Conservation (phyloP, 208 protist species). For the Sergeia podlipaevii region DNA sequence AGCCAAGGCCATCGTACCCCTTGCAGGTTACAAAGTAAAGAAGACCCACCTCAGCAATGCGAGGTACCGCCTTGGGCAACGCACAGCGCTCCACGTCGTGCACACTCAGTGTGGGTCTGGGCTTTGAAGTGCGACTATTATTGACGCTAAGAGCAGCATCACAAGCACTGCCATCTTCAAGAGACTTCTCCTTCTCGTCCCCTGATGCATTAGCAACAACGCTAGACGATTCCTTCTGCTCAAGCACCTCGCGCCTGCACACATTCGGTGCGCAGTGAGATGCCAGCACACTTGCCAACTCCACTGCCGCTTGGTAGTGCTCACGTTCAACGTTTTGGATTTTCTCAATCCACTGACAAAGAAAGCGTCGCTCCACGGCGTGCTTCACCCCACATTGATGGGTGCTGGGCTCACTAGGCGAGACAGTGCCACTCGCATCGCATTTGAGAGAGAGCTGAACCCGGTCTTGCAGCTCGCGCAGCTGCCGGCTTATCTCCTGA, state of each 20-base stretch:
- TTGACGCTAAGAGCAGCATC: too few species aligned
- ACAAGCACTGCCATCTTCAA: too few species aligned
- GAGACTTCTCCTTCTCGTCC: background rate
- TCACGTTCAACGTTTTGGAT: slow-evolving; percentile 49
- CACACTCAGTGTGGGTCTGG: slow-evolving; percentile 19
- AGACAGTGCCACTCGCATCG: too few species aligned
- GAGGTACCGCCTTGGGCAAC: slow-evolving; percentile 22
- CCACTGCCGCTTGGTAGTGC: slow-evolving; percentile 48
- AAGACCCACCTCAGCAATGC: slow-evolving; percentile 1
- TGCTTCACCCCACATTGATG: too few species aligned
- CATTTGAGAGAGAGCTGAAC: background rate
- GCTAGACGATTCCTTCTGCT: background rate
- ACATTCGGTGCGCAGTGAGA: slow-evolving; percentile 21
- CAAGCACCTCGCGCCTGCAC: background rate
- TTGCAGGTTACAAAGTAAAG: slow-evolving; percentile 50
- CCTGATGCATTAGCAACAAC: background rate
- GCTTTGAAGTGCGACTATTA: too few species aligned
- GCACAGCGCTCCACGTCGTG: slow-evolving; percentile 45
- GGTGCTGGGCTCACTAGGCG: too few species aligned
- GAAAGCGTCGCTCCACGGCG: slow-evolving; percentile 3
- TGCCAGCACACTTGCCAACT: slow-evolving; percentile 20
- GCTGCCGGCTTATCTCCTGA: slow-evolving; percentile 40
- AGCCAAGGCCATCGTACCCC: slow-evolving; percentile 17
- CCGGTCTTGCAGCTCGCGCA: slow-evolving; percentile 40
- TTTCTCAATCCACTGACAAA: slow-evolving; percentile 49